These are phyloP conservation scores for Dendrostoma leiphaemia DNA, from an alignment of 2,329 filamentous ascomycete species.

Conservation along the genomic window DNA sequence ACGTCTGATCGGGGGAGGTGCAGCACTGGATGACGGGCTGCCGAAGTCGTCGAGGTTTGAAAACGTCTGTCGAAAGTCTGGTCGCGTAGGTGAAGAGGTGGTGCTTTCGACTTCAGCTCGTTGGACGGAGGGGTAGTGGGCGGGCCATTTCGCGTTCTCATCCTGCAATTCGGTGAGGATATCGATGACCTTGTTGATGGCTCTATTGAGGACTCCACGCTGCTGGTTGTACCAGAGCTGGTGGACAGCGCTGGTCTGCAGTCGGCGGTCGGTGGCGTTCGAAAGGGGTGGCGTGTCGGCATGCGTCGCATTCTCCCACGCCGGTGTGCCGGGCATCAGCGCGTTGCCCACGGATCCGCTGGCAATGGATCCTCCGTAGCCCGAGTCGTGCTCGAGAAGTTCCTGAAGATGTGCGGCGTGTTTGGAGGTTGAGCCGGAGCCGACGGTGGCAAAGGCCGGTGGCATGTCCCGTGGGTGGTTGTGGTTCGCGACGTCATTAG, in stretches of 20 bases:
- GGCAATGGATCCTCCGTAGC: slow-evolving; percentile 79
- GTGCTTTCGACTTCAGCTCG: slow-evolving; percentile 46
- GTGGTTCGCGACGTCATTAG: slow-evolving; percentile 18
- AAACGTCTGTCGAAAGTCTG: slow-evolving; percentile 62
- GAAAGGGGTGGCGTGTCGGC: slow-evolving; percentile 41
- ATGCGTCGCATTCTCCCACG: slow-evolving; percentile 43
- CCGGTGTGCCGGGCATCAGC: slow-evolving; percentile 34
- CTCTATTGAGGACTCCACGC: slow-evolving; percentile 78
- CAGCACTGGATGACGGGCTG: slow-evolving; percentile 29
- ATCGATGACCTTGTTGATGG: slow-evolving; percentile 84
- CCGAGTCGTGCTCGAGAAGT: slow-evolving; percentile 83
- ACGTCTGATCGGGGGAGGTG: slow-evolving; percentile 49
- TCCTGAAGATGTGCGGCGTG: slow-evolving; percentile 78
- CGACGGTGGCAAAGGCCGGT: slow-evolving; percentile 77
- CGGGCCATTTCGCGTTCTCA: slow-evolving; percentile 90
- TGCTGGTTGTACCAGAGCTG: slow-evolving; percentile 96
- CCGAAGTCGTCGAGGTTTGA: slow-evolving; percentile 53
- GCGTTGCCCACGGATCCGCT: slow-evolving; percentile 52
- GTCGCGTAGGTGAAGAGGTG: slow-evolving; percentile 52
- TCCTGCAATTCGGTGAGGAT: slow-evolving; percentile 79
- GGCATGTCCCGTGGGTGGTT: slow-evolving; percentile 16
- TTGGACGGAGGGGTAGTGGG: slow-evolving; percentile 87
- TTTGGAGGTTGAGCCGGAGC: slow-evolving; percentile 75
- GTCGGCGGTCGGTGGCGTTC: slow-evolving; percentile 62
- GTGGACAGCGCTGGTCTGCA: slow-evolving; percentile 79